A percentile compares a stretch with the other conserved stretches of the same genome.
phyloP scores from a whole-genome alignment of 345 rosid species.

The Brassica juncea region DNA sequence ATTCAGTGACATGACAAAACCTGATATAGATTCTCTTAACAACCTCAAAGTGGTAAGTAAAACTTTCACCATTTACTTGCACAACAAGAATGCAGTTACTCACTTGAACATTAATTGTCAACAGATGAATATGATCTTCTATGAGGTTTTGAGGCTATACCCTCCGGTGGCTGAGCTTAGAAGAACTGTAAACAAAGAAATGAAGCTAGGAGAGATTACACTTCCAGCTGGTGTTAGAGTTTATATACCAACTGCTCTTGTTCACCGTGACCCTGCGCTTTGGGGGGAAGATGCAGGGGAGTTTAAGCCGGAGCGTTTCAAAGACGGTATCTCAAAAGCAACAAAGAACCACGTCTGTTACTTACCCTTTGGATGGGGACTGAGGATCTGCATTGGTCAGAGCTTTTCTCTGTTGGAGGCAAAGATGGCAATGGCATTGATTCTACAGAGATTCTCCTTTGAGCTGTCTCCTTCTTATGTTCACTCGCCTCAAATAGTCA shows the following conservation, averaged over 20 bases:
- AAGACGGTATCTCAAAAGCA: no score
- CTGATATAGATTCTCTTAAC: conserved; percentile 35
- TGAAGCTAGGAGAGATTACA: conserved; percentile 53
- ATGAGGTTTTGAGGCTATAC: conserved; percentile 62
- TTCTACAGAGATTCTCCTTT: conserved; percentile 38
- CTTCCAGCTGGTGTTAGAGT: no score
- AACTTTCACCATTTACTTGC: neutral
- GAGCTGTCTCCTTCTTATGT: conserved; percentile 49
- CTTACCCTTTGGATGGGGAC: conserved; percentile 66
- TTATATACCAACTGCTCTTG: no score
- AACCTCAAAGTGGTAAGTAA: conserved; percentile 44
- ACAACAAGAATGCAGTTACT: no score
- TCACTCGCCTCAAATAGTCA: conserved; percentile 51
- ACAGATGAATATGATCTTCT: conserved; percentile 59
- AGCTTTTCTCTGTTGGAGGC: conserved; percentile 63
- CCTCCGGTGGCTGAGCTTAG: conserved; percentile 50
- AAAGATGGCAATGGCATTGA: conserved; percentile 50
- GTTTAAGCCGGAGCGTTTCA: no score
- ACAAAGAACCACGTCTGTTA: no score
- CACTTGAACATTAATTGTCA: no score
- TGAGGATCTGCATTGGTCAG: conserved; percentile 66
- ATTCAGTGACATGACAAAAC: no score
- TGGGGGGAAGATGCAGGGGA: no score
- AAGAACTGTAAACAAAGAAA: conserved; percentile 46
- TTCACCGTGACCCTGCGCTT: no score